These are phyloP conservation scores for Trebouxia gelatinosa DNA, from an alignment of 163 green algal species.

Conservation along the genomic window DNA sequence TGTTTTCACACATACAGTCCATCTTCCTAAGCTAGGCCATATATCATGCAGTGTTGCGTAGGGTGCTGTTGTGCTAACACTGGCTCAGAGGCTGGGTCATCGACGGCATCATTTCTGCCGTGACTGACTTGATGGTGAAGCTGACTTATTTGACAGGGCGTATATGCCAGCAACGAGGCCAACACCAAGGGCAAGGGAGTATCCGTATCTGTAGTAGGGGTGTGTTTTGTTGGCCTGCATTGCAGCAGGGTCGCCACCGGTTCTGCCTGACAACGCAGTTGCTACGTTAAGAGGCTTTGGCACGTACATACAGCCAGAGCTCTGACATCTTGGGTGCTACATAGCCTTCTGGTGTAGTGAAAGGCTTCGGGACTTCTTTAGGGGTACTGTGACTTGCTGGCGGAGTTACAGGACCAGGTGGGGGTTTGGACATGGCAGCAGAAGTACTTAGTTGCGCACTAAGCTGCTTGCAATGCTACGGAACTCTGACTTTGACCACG, in stretches of 20 bases:
- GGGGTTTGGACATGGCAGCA: not conserved
- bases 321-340: conserved; percentile 22
- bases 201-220: conserved; percentile 27
- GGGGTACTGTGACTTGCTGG: not conserved
- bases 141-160: too few species aligned
- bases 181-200: conserved; percentile 13
- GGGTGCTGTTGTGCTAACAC: too few species aligned
- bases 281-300: too few species aligned
- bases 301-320: conserved; percentile 32
- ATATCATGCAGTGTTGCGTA: too few species aligned
- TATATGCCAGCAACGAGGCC: conserved; percentile 15
- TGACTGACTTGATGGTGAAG: too few species aligned
- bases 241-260: not conserved
- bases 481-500: too few species aligned
- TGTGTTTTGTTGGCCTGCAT: conserved; percentile 26
- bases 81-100: too few species aligned
- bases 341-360: conserved; percentile 26
- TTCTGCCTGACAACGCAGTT: not conserved
- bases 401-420: not conserved
- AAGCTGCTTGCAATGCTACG: too few species aligned
- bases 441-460: too few species aligned
- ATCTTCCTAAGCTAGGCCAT: too few species aligned
- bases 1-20: too few species aligned
- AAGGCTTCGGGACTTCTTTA: conserved; percentile 14
- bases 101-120: too few species aligned